Evolutionary conservation across 805 yeast genomes (phyloP), one percentile per base, ranked within the genome.

Genomic region (Saccharomycopsis sp.): DNA sequence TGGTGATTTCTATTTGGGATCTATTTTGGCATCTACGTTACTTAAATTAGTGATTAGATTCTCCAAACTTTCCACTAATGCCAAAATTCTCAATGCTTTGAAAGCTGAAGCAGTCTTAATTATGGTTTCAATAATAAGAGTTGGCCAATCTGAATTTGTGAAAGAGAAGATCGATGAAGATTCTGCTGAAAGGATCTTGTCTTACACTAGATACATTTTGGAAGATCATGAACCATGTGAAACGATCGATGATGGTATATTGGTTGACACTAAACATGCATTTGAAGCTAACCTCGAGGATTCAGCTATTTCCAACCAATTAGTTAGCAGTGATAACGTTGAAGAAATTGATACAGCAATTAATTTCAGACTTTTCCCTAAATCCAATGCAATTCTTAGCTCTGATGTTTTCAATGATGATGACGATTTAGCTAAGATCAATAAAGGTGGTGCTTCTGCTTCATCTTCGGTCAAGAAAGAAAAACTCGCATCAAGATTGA

Each of bases 21-120:
- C 97, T 2, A 90, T 89, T 17, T 70, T 94, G 49, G 76, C 96
- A 0, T 80, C 94, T 2, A 83, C 97, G 1, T 74, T 93, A 53
- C 86, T 94, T 38, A 93, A 93, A 67, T 74, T 93, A 45, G 84
- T 87, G 21, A 68, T 93, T 56, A 77, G 96, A 59, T 77, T 83
- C 57, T 74, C 77, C 50, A 74, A 75, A 52, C 62, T 75, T 31
- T 66, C 81, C 1, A 63, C 70, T 6, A 73, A 78, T 48, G 66
- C 66, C n/a, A 68, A 77, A 29, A 67, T 77, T 47, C 61, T 80
- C 52, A 90, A 93, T 63, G 94, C 94, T 11, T 72, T 87, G 58
- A 85, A 83, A 56, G 97, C 97, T 19, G 98, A 93, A 67, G 97
- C 96, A 13, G 72, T 90, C 70, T 75, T 93, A 56, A 83, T 87